Percentiles rank a stretch among this genome's conserved stretches.
Conservation (phyloP, 768 basidiomycete genomes). For the Boletellus sp. region DNA sequence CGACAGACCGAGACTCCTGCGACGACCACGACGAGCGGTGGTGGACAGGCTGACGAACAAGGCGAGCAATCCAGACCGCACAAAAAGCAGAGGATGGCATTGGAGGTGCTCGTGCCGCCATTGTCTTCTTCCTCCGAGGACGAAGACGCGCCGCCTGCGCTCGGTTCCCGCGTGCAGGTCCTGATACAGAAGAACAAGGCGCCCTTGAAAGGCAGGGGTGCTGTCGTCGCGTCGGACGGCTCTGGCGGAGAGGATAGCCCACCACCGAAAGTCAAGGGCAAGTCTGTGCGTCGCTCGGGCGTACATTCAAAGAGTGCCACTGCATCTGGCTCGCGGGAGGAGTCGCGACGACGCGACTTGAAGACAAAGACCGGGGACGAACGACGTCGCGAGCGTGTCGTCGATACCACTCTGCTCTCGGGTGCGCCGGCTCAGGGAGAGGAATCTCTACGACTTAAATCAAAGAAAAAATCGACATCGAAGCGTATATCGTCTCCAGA, state of each 20-base stretch:
- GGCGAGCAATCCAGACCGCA: slow-evolving; percentile 5
- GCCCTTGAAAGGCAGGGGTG: not conserved
- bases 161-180: not conserved
- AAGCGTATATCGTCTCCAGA: not conserved
- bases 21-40: not conserved
- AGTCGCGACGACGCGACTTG: not conserved
- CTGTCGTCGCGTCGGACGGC: not conserved
- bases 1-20: not conserved
- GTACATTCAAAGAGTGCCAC: not conserved
- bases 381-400: not conserved
- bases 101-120: slow-evolving; percentile 8
- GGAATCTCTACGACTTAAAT: not conserved
- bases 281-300: not conserved
- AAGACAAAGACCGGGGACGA: not conserved
- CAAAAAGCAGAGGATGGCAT: slow-evolving; percentile 19
- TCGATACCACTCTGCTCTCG: not conserved
- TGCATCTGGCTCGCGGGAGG: not conserved
- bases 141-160: not conserved
- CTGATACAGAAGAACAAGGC: not conserved
- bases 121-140: slow-evolving; percentile 16
- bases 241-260: slow-evolving; percentile 2
- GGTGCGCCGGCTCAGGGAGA: slow-evolving; percentile 2
- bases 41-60: not conserved
- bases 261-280: slow-evolving; percentile 5
- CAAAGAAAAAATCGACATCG: not conserved